Base-by-base conservation (phyloP, 2,329 filamentous ascomycete species). In the Drechslerella stenobrocha region DNA sequence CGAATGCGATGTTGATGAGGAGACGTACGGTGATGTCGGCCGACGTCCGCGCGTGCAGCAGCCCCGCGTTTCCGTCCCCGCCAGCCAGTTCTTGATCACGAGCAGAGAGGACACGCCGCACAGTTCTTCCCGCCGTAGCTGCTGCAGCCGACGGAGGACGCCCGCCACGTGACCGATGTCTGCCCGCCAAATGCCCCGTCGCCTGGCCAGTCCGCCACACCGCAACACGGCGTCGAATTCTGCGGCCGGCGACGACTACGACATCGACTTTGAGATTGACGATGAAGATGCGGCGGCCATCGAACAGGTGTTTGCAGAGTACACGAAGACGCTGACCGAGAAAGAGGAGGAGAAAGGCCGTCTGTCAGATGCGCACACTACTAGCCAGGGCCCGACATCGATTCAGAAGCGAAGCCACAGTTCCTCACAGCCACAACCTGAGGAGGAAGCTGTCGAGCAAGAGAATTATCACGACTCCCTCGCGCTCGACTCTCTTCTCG, bases 391-490 rank as follows among this genome's bases (percentile, higher is more conserved):
- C 48, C 5, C 52, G 1, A 3, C 35, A 26, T 28, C 44, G 20
- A 47, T 13, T 23, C 44, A 30, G 28, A 3, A 44, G 34, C 15
- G 9, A 42, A 20, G 7, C 30, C 35, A 53, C 22, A 47, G 2
- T 28, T 22, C 32, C 4, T 57, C 46, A n/a, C 44, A 50, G 30
- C 55, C 32, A 34, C 22, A 52, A 9, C 44, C 45, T 3, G 57
- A 61, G 22, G 63, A 60, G 20, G 55, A 30, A 34, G 44, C 35
- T 18, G 6, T 11, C 1, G 55, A 55, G 51, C 63, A 67, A 37
- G 63, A 60, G 35, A 51, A 67, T n/a, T 60, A 67, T n/a, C 55
- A 67, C 28, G 63, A 67, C 46, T 60, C 63, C 6, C 45, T 60
- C 20, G 63, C 63, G 4, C 55, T 67, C 3, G 63, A 67, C n/a